Evolutionary conservation across 768 basidiomycete genomes (phyloP), one percentile per base, ranked within the genome.

Genomic region (Psilocybe cubensis): DNA sequence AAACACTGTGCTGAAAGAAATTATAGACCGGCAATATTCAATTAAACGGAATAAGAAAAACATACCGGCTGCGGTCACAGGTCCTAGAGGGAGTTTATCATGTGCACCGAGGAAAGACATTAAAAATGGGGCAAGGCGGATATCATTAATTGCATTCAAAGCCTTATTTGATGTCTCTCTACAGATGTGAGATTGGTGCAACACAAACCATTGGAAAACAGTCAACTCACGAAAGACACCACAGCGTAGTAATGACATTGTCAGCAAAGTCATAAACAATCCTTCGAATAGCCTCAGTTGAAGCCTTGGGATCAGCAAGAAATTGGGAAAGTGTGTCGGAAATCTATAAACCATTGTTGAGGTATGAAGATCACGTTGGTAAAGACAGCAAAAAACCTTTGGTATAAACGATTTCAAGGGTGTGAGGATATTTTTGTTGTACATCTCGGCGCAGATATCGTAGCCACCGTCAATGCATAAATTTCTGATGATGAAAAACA

Each of bases 381-480:
- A 23, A 12, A 38, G n/a, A n/a, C 56, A 41, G 35, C 20, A 27
- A 54, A 70, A 40, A 61, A 92, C 94, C 78, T 93, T 94, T 6
- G 90, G 88, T 17, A 94, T 79, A 64, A 93, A 91, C 0, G 82
- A 79, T 63, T 79, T 85, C 56, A 94, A 72, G 2, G 92, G 91
- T 5, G 86, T 81, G 48, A 97, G 77, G 43, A 97, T 87, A 63
- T 92, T 92, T 76, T 97, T 97, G 72, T 98, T 97, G 75, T 89
- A 96, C 92, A 98, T 96, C 72, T 97, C 94, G 1, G 91, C 93
- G 65, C 95, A 96, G 45, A 97, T 91, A 62, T 97, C 94, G 68
- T 92, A 91, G 50, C 96, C 96, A 14, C 95, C 96, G 68, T 98
- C 96, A 66, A 98, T 88, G 66, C 93, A 94, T 12, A 98, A 73